phyloP scores from a whole-genome alignment of 192 early-diverging fungal species.

The Phycomyces blakesleeanus region DNA sequence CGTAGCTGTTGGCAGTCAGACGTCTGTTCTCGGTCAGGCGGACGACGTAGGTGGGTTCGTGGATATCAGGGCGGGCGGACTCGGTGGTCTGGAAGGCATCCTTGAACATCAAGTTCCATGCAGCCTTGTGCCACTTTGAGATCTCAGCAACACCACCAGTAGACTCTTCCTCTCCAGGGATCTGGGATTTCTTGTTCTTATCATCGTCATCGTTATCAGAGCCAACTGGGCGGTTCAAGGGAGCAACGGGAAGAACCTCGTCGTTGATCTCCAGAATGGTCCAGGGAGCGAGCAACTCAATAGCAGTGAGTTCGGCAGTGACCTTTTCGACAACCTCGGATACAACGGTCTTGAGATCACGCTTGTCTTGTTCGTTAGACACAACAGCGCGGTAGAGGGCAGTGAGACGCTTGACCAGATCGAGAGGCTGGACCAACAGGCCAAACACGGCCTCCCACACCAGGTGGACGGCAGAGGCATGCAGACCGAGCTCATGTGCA shows the following conservation, averaged over 20 bases:
- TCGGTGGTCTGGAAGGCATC: constrained; percentile 56
- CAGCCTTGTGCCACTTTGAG: constrained; percentile 52
- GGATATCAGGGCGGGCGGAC: constrained; percentile 57
- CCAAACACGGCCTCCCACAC: constrained; percentile 58
- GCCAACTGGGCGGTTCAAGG: constrained; percentile 31
- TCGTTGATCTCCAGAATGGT: constrained; percentile 39
- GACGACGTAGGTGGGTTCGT: constrained; percentile 59
- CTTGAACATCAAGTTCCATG: constrained; percentile 66
- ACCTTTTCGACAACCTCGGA: constrained; percentile 20
- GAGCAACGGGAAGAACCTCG: constrained; percentile 30
- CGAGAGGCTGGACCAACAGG: constrained; percentile 36
- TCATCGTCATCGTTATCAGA: constrained; percentile 20
- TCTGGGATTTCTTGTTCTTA: constrained; percentile 7
- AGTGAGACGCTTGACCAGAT: constrained; percentile 13
- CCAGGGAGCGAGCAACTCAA: constrained; percentile 45
- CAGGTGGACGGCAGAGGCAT: constrained; percentile 51
- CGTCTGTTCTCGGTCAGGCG: constrained; percentile 71
- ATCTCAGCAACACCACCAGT: constrained; percentile 28
- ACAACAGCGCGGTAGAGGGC: constrained; percentile 24
- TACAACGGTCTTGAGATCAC: neutral
- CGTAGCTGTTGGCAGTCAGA: constrained; percentile 85
- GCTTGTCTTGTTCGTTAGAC: constrained; percentile 15
- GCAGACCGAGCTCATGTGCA: constrained; percentile 50
- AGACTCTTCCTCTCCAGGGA: constrained; percentile 39
- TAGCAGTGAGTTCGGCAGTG: constrained; percentile 19